These are phyloP conservation scores for Hermanozyma aechmeae DNA, from an alignment of 805 yeast species.

Conservation along the genomic window DNA sequence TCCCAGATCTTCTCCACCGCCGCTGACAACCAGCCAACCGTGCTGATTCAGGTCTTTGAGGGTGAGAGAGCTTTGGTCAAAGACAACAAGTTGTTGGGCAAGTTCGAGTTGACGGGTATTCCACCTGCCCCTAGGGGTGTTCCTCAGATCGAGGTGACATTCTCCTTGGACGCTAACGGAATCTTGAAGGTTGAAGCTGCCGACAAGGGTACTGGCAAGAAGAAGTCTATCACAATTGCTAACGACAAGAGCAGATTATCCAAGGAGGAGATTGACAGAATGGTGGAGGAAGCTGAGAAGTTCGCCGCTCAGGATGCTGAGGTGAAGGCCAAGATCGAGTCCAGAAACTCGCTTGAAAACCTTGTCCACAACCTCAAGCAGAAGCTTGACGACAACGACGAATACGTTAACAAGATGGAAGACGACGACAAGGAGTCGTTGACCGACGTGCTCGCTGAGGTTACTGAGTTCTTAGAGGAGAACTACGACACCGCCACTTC, in stretches of 20 bases:
- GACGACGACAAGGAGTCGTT: slow-evolving; percentile 89
- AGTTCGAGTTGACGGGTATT: neutral
- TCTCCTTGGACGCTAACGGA: slow-evolving; percentile 12
- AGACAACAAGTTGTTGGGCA: neutral
- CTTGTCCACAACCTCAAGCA: slow-evolving; percentile 8
- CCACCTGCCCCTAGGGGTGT: neutral
- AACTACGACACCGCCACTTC: slow-evolving; percentile 76
- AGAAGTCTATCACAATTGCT: slow-evolving; percentile 12
- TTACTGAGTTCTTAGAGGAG: slow-evolving; percentile 77
- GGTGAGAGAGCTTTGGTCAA: neutral
- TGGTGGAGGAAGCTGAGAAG: slow-evolving; percentile 14
- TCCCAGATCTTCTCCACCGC: neutral
- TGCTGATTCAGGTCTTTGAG: neutral
- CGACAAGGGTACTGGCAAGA: slow-evolving; percentile 13
- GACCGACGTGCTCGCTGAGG: slow-evolving; percentile 79
- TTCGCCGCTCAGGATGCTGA: slow-evolving; percentile 1
- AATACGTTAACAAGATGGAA: slow-evolving; percentile 53
- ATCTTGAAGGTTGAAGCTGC: slow-evolving; percentile 13
- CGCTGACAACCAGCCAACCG: neutral
- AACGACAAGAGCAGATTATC: slow-evolving; percentile 13
- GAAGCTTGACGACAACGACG: slow-evolving; percentile 8
- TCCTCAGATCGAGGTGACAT: neutral
- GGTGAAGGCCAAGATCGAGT: slow-evolving; percentile 75
- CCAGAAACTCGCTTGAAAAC: slow-evolving; percentile 59
- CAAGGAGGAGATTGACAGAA: slow-evolving; percentile 13